Conservation (phyloP, 1,139 yeast genomes). For the Arxiozyma telluris region DNA sequence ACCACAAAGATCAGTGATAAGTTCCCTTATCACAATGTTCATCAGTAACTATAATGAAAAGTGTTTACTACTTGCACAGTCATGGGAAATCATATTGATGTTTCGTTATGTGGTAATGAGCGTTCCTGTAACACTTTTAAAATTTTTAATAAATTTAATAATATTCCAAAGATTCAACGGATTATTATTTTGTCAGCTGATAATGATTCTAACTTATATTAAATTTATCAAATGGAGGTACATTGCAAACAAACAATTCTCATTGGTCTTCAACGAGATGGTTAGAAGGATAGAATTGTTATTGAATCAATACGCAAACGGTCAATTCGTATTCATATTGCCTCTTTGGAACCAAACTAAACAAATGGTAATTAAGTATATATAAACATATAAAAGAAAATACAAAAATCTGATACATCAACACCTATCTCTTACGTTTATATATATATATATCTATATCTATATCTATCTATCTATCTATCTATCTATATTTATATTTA, state of each 20-base stretch:
- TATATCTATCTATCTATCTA: conserved; percentile 3
- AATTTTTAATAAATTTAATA: background rate
- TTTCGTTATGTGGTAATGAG: conserved; percentile 16
- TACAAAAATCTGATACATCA: too few species aligned
- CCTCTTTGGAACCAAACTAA: background rate
- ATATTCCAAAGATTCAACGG: conserved; percentile 7
- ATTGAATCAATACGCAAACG: background rate
- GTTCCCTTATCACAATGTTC: conserved; percentile 7
- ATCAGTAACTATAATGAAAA: conserved; percentile 20
- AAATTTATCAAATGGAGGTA: conserved; percentile 26
- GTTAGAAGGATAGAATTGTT: background rate
- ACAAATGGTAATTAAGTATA: conserved; percentile 9
- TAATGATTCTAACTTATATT: conserved; percentile 15
- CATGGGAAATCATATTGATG: conserved; percentile 23
- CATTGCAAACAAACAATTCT: conserved; percentile 13
- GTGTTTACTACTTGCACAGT: conserved; percentile 23
- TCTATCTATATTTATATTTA: conserved; percentile 18
- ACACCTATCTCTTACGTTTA: background rate
- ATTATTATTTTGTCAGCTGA: conserved; percentile 8
- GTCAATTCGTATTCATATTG: background rate
- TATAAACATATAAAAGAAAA: background rate
- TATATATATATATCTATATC: background rate
- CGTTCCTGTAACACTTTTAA: conserved; percentile 15
- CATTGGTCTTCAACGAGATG: background rate
- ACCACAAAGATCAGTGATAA: background rate